Conservation (phyloP, 75 land plant genomes). For the Chamaecyparis obtusa region DNA sequence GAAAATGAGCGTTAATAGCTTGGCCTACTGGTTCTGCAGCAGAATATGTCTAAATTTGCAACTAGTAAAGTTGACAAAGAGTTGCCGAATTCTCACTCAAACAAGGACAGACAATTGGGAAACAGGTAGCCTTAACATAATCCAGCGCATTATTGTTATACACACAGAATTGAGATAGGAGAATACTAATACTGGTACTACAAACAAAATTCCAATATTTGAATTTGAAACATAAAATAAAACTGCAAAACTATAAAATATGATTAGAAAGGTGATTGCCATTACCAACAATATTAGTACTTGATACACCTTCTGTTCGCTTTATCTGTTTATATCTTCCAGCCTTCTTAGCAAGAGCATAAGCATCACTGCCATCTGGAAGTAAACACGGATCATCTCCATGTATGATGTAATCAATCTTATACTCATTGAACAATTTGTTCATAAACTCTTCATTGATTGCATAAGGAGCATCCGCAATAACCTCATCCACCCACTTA, state of each 20-base stretch:
- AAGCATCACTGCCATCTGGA: conserved; percentile 96
- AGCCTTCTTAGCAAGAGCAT: conserved; percentile 91
- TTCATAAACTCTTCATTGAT: conserved; percentile 90
- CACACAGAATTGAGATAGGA: neutral
- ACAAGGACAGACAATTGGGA: neutral
- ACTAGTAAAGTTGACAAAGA: neutral
- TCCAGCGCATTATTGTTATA: neutral
- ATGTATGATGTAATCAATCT: conserved; percentile 92
- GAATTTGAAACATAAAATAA: neutral
- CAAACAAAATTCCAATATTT: neutral
- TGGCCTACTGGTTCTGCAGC: neutral
- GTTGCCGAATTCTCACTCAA: neutral
- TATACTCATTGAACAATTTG: conserved; percentile 73
- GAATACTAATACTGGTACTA: neutral
- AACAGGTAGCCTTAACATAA: neutral
- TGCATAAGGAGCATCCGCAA: conserved; percentile 85
- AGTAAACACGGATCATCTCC: conserved; percentile 97
- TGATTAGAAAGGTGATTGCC: neutral
- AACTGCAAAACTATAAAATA: conserved; percentile 6
- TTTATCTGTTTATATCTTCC: conserved; percentile 97
- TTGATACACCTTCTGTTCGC: conserved; percentile 94
- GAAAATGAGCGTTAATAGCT: neutral
- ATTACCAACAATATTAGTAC: conserved; percentile 98
- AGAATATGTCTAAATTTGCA: neutral
- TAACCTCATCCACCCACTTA: conserved; percentile 98